Evolutionary conservation across 129 eudicot species (phyloP), one percentile per base, ranked within the genome.

Genomic region (Kitagawia praeruptora): DNA sequence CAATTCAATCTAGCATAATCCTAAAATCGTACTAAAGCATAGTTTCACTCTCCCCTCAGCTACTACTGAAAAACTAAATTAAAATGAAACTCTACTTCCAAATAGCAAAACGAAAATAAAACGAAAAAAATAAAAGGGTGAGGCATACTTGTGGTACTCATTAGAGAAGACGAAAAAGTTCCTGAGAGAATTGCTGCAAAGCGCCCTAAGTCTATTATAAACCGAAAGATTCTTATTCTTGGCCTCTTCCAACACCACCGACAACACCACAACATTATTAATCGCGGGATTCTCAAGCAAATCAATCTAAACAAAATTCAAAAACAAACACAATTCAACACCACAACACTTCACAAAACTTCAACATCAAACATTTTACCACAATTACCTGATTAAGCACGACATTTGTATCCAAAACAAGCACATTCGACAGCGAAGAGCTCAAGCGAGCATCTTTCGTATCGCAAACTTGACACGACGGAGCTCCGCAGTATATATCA

Each of bases 181-280:
- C 88, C 97, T 86, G 39, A 78, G 61, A 18, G 93, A 18, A 63
- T 86, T 92, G 88, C 96, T 90, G 92, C 96, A 91, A 51, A 94
- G 89, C 42, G 92, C 93, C 84, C 98, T 84, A 15, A 94, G 83
- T 84, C 98, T 83, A 70, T 88, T 94, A 78, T 94, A 91, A 83
- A 94, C 93, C 40, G 88, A 87, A 28, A 86, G 83, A 82, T 92
- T 94, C 90, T 92, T 94, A 84, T 92, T 94, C 85, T 87, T 92
- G 64, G 92, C 98, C 88, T 94, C 98, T 7, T 91, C 93, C 85
- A 94, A 70, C 82, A 94, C 98, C 81, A 94, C 92, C 12, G 98
- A 94, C 56, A 94, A 86, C 88, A 94, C 91, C 83, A 93, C 97
- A 51, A 93, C 98, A 75, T 91, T 85, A 51, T 91, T 93, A 61